Evolutionary conservation across 257 asterid genomes (phyloP), one percentile per base, ranked within the genome.

Genomic region (Parsonsia alboflavescens): DNA sequence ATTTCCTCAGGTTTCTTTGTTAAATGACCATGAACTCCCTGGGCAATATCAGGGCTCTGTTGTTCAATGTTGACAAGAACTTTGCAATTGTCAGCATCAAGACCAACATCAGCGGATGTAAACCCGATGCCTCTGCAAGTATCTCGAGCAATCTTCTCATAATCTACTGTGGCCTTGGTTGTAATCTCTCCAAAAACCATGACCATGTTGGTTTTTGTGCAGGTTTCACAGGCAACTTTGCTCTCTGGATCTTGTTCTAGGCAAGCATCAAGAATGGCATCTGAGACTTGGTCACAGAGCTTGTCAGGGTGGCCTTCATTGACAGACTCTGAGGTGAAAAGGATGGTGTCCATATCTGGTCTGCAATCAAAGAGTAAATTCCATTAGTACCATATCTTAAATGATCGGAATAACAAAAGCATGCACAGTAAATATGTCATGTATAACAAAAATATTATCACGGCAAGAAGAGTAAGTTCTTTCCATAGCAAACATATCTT

Each of bases 121-220:
- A 91, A 91, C 21, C 97, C 97, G 26, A 91, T 91, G 41, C 86
- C 95, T 56, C 97, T 85, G 87, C 97, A 91, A 36, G 97, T 91
- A 64, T 86, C 91, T 0, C 97, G 91, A 24, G 89, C 97, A 24
- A 91, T 88, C 85, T 91, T 91, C 83, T 91, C 96, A 41, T 91
- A 91, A 83, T 91, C 57, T 0, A 91, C 89, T 0, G 79, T 78
- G 24, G 97, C 97, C 81, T 89, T 88, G 84, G 97, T 91, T 53
- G 97, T 91, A 83, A 91, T 91, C 84, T 91, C 97, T n/a, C 97
- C 96, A 56, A 91, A 91, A 80, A 89, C 97, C 97, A 91, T 91
- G n/a, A 91, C 97, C 97, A 91, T 91, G 80, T 91, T 89, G 15
- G 97, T 91, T 78, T 91, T 91, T 13, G 97, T 87, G 94, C 96